Conservation (phyloP, 768 basidiomycete genomes). For the Tricholoma bakamatsutake region DNA sequence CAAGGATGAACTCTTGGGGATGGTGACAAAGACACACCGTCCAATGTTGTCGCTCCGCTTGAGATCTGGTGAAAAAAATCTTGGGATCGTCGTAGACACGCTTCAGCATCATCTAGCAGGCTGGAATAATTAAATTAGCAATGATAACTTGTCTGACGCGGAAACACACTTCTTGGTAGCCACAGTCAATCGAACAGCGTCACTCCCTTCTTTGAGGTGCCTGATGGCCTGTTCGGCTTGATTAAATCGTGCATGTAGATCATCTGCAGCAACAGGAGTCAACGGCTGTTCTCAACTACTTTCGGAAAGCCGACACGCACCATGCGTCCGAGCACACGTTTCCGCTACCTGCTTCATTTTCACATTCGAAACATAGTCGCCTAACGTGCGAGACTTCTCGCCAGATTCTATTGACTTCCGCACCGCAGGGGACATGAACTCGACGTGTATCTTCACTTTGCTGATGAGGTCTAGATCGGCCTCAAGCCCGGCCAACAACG, state of each 20-base stretch:
- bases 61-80: conserved; percentile 54
- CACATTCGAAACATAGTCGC: conserved; percentile 72
- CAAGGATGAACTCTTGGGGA: neutral
- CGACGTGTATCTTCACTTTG: conserved; percentile 62
- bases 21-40: conserved; percentile 31
- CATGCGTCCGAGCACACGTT: conserved; percentile 62
- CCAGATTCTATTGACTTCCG: conserved; percentile 69
- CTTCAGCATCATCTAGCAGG: conserved; percentile 54
- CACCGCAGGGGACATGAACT: conserved; percentile 65
- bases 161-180: conserved; percentile 38
- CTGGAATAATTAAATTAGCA: conserved; percentile 25
- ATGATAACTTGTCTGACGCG: neutral
- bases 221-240: conserved; percentile 49
- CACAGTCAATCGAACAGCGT: conserved; percentile 48
- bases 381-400: conserved; percentile 60
- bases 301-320: conserved; percentile 30
- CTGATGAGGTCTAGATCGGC: conserved; percentile 69
- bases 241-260: conserved; percentile 48
- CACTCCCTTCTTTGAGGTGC: conserved; percentile 52
- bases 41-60: conserved; percentile 43
- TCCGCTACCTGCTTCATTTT: conserved; percentile 82
- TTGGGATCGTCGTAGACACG: conserved; percentile 48
- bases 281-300: neutral
- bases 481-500: conserved; percentile 56
- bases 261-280: conserved; percentile 34